Evolutionary conservation across 2,329 filamentous ascomycete species (phyloP).

Genomic region (Aspergillus sp.): DNA sequence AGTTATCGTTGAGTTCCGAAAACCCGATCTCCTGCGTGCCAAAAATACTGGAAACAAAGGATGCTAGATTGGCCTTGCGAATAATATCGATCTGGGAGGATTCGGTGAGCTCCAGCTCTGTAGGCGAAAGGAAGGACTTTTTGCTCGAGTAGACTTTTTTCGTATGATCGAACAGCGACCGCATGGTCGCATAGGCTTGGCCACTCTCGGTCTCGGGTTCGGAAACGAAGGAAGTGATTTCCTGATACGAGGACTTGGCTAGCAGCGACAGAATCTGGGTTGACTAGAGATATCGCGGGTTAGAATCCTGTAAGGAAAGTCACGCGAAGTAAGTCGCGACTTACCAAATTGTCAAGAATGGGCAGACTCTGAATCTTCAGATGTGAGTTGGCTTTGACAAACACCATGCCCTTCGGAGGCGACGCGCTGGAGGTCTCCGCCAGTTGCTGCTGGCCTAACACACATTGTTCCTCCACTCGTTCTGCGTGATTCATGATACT

Average conservation of each 20-base stretch:
- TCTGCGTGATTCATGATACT: constrained; percentile 49
- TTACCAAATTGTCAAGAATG: constrained; percentile 63
- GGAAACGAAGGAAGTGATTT: constrained; percentile 60
- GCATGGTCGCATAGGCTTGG: constrained; percentile 64
- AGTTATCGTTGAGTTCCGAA: constrained; percentile 63
- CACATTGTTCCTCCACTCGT: constrained; percentile 43
- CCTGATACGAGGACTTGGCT: constrained; percentile 58
- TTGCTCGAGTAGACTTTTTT: constrained; percentile 62
- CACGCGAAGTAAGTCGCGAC: constrained; percentile 17
- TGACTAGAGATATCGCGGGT: constrained; percentile 45
- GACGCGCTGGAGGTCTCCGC: constrained; percentile 31
- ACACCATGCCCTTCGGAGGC: constrained; percentile 38
- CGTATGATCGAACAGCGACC: constrained; percentile 64
- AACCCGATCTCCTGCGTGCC: constrained; percentile 66
- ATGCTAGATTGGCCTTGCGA: constrained; percentile 65
- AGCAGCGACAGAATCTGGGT: constrained; percentile 61
- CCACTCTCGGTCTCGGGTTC: constrained; percentile 58
- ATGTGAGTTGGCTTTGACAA: constrained; percentile 47
- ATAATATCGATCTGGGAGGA: constrained; percentile 60
- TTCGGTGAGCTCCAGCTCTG: constrained; percentile 55
- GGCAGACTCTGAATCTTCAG: constrained; percentile 62
- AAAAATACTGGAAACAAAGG: constrained; percentile 65
- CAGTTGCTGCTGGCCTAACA: constrained; percentile 38
- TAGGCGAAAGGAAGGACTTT: constrained; percentile 57
- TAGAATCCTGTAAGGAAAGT: not conserved